A percentile compares a stretch with the other conserved stretches of the same genome.
These are phyloP conservation scores for Triticum dicoccoides DNA, from an alignment of 176 grass and related monocot genomes.

Conservation along the genomic window DNA sequence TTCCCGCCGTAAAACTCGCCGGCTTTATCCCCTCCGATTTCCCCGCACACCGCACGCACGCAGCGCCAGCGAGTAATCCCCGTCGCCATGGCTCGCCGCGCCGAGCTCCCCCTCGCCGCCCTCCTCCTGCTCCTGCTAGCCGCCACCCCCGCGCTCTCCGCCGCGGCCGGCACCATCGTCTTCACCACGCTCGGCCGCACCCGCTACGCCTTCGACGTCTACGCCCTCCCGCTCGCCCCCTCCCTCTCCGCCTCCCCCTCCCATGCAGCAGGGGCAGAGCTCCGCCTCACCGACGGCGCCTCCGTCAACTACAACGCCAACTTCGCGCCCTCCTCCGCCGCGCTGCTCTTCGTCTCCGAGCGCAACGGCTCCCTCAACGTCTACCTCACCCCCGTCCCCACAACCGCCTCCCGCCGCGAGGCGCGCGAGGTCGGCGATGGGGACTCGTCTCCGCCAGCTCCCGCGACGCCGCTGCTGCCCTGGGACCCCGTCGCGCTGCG, in stretches of 20 bases:
- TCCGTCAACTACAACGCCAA: constrained; percentile 93
- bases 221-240: constrained; percentile 51
- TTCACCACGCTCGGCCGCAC: constrained; percentile 87
- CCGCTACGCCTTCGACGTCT: constrained; percentile 91
- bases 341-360: constrained; percentile 77
- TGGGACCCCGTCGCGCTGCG: constrained; percentile 53
- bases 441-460: background rate
- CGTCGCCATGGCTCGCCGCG: constrained; percentile 23
- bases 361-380: constrained; percentile 70
- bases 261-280: constrained; percentile 36
- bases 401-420: background rate
- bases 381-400: constrained; percentile 33
- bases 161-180: constrained; percentile 49
- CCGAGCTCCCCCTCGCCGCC: background rate
- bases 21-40: background rate
- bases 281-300: constrained; percentile 67
- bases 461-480: constrained; percentile 31
- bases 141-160: background rate
- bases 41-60: no score
- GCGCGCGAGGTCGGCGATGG: background rate
- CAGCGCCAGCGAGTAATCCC: no score
- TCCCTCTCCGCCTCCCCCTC: background rate
- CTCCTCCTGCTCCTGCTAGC: constrained; percentile 10
- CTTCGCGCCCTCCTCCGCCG: constrained; percentile 50
- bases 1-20: background rate